Percentiles rank a stretch among this genome's conserved stretches.
phyloP scores from a whole-genome alignment of 2,329 filamentous ascomycete species.

The Tolypocladium cylindrosporum region DNA sequence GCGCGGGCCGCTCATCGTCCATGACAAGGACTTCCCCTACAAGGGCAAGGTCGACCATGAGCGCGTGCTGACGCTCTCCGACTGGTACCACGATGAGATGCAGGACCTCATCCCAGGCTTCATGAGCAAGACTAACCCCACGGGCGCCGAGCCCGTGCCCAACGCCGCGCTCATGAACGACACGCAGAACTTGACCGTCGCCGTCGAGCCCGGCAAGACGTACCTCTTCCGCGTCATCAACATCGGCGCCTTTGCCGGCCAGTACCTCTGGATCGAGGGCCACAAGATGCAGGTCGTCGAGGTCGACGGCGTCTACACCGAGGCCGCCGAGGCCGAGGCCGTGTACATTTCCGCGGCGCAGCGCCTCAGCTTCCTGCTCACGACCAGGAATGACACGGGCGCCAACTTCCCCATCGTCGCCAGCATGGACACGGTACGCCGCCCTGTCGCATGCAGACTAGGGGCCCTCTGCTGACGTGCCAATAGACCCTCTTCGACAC shows the following conservation, averaged over 20 bases:
- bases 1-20: constrained; percentile 52
- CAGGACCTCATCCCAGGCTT: constrained; percentile 34
- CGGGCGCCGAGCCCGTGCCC: constrained; percentile 55
- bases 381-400: constrained; percentile 49
- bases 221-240: constrained; percentile 67
- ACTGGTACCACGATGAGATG: constrained; percentile 60
- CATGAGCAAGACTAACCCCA: constrained; percentile 44
- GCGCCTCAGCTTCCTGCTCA: constrained; percentile 52
- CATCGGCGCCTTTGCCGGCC: constrained; percentile 59
- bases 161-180: constrained; percentile 64
- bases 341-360: constrained; percentile 61
- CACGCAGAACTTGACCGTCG: constrained; percentile 46
- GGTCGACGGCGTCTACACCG: constrained; percentile 61
- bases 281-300: constrained; percentile 62
- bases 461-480: neutral
- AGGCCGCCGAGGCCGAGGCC: constrained; percentile 47
- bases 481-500: constrained; percentile 53
- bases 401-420: constrained; percentile 58
- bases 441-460: neutral
- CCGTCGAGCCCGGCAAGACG: constrained; percentile 56
- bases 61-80: constrained; percentile 53
- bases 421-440: constrained; percentile 56
- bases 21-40: constrained; percentile 53
- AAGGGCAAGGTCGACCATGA: constrained; percentile 50
- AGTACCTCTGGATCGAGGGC: constrained; percentile 58